Evolutionary conservation across 768 basidiomycete species (phyloP), one percentile per base, ranked within the genome.

Genomic region (Amanita inopinata): DNA sequence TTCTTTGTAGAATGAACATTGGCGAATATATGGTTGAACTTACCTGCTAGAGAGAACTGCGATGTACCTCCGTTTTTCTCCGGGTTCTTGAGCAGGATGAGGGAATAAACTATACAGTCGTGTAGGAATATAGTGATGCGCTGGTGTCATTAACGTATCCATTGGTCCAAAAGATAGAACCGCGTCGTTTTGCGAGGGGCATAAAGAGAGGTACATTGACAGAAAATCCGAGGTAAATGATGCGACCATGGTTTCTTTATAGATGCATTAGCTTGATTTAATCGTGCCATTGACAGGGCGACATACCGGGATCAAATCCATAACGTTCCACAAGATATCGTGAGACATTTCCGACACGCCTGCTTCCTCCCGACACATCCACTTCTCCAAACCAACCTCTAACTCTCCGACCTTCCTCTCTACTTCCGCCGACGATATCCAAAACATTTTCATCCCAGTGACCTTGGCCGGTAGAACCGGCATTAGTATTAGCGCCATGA

Each of bases 301-400:
- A 46, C 64, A 14, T 46, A 84, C 82, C 83, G 49, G 78, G 63
- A 48, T 85, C 83, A 49, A 92, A 87, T 4, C 85, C 83, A 57
- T 79, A 90, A 38, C 87, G 72, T 34, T 89, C 85, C 22, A 78
- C 78, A 31, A 89, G 69, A 53, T 88, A 90, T 53, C 78, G 67
- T 2, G 83, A 78, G 15, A 89, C 65, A 45, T 70, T 78, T 5
- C 82, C 84, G 2, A 73, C 63, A 33, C 78, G 73, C 46, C 78
- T 65, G 14, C 76, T 74, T 9, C 77, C 82, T 33, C 79, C 77
- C 8, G 74, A 73, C 24, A 70, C 55, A 51, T 87, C 83, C 7
- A 88, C 87, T 23, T 85, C 84, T n/a, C 87, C 88, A 4, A 91
- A 63, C 83, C 86, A 86, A 3, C 74, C 74, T 51, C 81, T 70